Conservation (phyloP, 1,284 basidiomycete genomes). For the Moesziomyces globuligerus region DNA sequence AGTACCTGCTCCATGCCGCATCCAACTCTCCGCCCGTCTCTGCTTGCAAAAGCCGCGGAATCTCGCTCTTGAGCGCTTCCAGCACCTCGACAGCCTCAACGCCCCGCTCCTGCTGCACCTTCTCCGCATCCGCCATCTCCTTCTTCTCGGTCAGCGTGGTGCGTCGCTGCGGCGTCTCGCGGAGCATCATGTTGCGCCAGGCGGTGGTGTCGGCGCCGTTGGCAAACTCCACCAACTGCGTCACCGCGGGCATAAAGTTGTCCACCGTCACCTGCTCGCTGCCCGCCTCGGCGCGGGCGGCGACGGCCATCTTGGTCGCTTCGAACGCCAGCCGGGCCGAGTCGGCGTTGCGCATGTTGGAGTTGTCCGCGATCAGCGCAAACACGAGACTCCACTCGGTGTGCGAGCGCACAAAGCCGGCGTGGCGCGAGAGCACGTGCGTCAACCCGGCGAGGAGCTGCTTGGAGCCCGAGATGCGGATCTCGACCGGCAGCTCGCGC, state of each 20-base stretch:
- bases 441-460: constrained; percentile 87
- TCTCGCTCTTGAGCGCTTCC: constrained; percentile 55
- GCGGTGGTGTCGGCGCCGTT: constrained; percentile 49
- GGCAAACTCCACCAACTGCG: constrained; percentile 87
- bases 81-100: constrained; percentile 83
- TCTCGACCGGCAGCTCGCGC: constrained; percentile 78
- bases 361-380: constrained; percentile 78
- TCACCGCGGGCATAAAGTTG: constrained; percentile 83
- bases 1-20: constrained; percentile 82
- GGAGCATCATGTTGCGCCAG: constrained; percentile 48
- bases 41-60: constrained; percentile 38
- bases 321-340: constrained; percentile 85
- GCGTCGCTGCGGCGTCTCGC: constrained; percentile 31
- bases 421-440: constrained; percentile 79
- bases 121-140: constrained; percentile 62
- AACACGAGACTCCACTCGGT: constrained; percentile 97
- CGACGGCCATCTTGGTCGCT: constrained; percentile 24
- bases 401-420: constrained; percentile 68
- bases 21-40: constrained; percentile 1
- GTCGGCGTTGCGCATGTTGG: constrained; percentile 85
- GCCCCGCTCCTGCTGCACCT: constrained; percentile 74
- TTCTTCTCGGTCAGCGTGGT: constrained; percentile 65
- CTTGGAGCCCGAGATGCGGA: constrained; percentile 86
- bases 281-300: constrained; percentile 72
- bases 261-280: constrained; percentile 73